Conservation (phyloP, 192 early-diverging fungal genomes). For the Entomortierella chlamydospora region DNA sequence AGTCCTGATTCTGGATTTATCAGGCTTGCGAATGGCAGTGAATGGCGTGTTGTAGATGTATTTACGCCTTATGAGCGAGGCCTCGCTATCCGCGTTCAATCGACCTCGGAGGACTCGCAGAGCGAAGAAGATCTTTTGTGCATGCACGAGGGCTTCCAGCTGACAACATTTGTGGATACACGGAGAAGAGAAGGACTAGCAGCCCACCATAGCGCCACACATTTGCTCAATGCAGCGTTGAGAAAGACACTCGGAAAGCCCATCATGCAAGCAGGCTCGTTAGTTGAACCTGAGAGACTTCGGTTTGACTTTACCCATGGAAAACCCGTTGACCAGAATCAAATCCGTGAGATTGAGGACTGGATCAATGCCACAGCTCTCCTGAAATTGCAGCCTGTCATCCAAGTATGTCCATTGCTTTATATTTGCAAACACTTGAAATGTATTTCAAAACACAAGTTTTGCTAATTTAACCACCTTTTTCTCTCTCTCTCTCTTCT, state of each 20-base stretch:
- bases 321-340: slow-evolving; percentile 55
- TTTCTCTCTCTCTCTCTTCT: neutral
- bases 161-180: slow-evolving; percentile 57
- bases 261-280: slow-evolving; percentile 67
- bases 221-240: slow-evolving; percentile 67
- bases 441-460: neutral
- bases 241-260: slow-evolving; percentile 56
- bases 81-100: slow-evolving; percentile 54
- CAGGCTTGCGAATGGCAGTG: slow-evolving; percentile 50
- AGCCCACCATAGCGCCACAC: slow-evolving; percentile 70
- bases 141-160: slow-evolving; percentile 52
- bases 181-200: slow-evolving; percentile 57
- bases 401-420: slow-evolving; percentile 15
- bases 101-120: slow-evolving; percentile 8
- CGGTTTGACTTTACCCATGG: slow-evolving; percentile 71
- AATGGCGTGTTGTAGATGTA: slow-evolving; percentile 60
- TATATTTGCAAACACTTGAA: neutral
- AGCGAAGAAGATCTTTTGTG: slow-evolving; percentile 51
- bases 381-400: slow-evolving; percentile 44
- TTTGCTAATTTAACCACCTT: too few relatives aligned
- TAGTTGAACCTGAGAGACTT: slow-evolving; percentile 61
- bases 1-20: slow-evolving; percentile 60
- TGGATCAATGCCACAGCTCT: slow-evolving; percentile 62
- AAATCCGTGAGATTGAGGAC: slow-evolving; percentile 60
- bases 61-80: slow-evolving; percentile 64